Base-by-base conservation (phyloP, 1,284 basidiomycete genomes). In the Cryptococcus jaspeensis region DNA sequence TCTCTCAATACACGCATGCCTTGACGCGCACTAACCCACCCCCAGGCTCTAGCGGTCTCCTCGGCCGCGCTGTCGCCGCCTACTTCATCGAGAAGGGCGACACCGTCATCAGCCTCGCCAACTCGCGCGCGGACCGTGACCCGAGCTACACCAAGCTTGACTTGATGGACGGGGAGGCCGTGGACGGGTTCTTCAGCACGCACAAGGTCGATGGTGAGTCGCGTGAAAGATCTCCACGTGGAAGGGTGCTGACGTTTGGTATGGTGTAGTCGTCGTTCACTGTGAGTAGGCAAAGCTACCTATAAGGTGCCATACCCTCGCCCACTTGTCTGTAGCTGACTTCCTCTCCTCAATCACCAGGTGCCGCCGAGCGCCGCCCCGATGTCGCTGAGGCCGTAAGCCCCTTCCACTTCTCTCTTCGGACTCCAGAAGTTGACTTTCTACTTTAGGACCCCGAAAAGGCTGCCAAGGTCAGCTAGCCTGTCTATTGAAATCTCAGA, bases 41-140 rank as follows among this genome's bases (percentile, higher is more conserved):
- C 28, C 4, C 4, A 67, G 80, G 80, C 20, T 80, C 80, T n/a
- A 79, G 78, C n/a, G 80, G 80, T 23, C 71, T 81, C 23, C 75
- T 81, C 18, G 80, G 80, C 18, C 70, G 80, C 52, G 80, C 80
- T 1, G 77, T 79, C 8, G 65, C 58, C 22, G 55, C 60, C 15
- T 47, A 69, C 36, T 74, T 77, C 61, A 56, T 61, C 46, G 37
- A 50, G 1, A 53, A 66, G 11, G 69, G 67, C 15, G 72, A 73
- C 53, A 58, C 67, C 72, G 80, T 80, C 32, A 65, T 74, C 40
- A 76, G 74, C 5, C 76, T 80, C 44, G 78, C 78, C 0, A 77
- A 71, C 52, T 71, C 74, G 6, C 74, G 80, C 36, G 73, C 78
- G 0, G 56, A 62, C 46, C 54, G 25, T 48, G 65, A 66, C 43